Conservation (phyloP, 257 asterid species). For the Osmanthus fragrans region DNA sequence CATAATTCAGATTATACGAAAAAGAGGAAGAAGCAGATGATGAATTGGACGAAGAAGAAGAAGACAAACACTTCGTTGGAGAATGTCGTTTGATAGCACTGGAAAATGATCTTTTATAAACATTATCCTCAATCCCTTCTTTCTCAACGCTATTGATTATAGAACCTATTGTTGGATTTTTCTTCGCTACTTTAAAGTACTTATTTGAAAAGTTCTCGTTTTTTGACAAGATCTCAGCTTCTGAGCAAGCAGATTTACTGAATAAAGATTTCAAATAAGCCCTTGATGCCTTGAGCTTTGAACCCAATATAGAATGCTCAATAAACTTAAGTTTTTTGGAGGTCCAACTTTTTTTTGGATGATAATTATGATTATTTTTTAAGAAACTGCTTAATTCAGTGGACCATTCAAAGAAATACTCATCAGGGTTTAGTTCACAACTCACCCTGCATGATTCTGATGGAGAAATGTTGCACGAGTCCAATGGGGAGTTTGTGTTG, state of each 20-base stretch:
- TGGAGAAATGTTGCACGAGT: slow-evolving; percentile 41
- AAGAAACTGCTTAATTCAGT: slow-evolving; percentile 53
- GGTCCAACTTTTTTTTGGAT: slow-evolving; percentile 46
- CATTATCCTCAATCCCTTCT: slow-evolving; percentile 30
- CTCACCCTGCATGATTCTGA: slow-evolving; percentile 80
- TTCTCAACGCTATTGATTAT: slow-evolving; percentile 40
- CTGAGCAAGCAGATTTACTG: slow-evolving; percentile 34
- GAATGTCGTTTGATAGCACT: slow-evolving; percentile 66
- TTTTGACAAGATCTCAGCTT: background rate
- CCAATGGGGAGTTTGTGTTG: background rate
- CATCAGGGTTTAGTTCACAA: slow-evolving; percentile 70
- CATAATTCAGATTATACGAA: slow-evolving; percentile 49
- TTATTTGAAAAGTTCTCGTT: background rate
- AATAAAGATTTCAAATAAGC: slow-evolving; percentile 42
- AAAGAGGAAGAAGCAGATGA: slow-evolving; percentile 55
- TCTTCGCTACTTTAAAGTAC: background rate
- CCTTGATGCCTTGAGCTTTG: slow-evolving; percentile 42
- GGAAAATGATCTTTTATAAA: slow-evolving; percentile 72
- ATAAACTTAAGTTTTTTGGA: slow-evolving; percentile 46
- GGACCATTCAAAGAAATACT: slow-evolving; percentile 75
- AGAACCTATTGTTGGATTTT: slow-evolving; percentile 22
- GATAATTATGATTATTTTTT: background rate
- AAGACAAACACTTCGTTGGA: slow-evolving; percentile 56
- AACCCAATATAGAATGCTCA: slow-evolving; percentile 32
- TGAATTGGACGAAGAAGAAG: slow-evolving; percentile 19